Evolutionary conservation across 179 eudicot genomes (phyloP), one percentile per base, ranked within the genome.

Genomic region (Camellia oleifera): DNA sequence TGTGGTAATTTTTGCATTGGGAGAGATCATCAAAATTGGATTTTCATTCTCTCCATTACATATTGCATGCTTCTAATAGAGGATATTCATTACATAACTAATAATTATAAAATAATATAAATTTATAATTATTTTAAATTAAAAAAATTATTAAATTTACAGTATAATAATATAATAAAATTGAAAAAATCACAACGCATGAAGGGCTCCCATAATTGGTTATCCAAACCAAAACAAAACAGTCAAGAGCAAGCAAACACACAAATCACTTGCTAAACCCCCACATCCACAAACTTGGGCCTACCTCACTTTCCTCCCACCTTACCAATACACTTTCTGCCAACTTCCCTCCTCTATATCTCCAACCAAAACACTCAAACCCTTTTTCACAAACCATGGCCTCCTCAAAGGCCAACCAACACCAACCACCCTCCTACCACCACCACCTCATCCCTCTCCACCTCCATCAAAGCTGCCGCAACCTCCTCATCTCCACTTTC

Each of bases 371-470:
- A 7, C 44, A 60, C 48, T 62, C 45, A 12, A 74, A 7, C 4
- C 57, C 3, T n/a, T 48, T 48, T 4, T 7, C 65, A 2, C 26
- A n/a, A 15, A 54, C 75, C 64, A 85, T 85, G 82, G 79, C 82
- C 15, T 50, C 85, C 9, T 56, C 73, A 4, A 79, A 79, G 44
- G 42, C 78, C 67, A 78, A 72, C 20, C 14, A 72, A 10, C 72
- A 72, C 20, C 14, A 72, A 10, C 72, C 86, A 78, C 61, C 76
- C 57, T 45, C 58, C 79, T 84, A 81, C 80, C 1, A 52, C 74
- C 78, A 82, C 84, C n/a, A 23, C 79, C 70, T 18, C 77, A 45
- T 79, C 61, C 75, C 85, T 83, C 5, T 80, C 67, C 82, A 77
- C 81, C 79, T 69, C 40, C 56, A 77, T 0, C 20, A 65, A 14